Evolutionary conservation across 2,329 filamentous ascomycete genomes (phyloP).

Genomic region (Colletotrichum kahawae): DNA sequence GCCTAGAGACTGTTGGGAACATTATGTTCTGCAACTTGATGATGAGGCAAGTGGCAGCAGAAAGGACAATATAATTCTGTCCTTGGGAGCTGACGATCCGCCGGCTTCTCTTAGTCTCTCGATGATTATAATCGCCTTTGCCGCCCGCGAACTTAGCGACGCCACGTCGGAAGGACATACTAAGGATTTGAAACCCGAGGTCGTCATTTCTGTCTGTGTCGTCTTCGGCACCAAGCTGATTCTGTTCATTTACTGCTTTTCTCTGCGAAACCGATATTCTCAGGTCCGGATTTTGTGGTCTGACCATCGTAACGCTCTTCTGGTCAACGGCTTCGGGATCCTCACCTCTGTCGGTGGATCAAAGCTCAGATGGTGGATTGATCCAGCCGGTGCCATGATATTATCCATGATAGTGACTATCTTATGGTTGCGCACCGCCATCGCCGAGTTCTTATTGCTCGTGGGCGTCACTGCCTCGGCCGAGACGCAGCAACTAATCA

Average conservation of each 20-base stretch:
- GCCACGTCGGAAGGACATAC: slow-evolving; percentile 44
- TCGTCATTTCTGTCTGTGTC: slow-evolving; percentile 81
- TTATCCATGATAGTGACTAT: slow-evolving; percentile 78
- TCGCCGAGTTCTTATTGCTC: slow-evolving; percentile 85
- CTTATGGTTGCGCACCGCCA: slow-evolving; percentile 86
- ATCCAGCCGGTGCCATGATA: slow-evolving; percentile 89
- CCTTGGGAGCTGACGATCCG: background rate
- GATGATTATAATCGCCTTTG: slow-evolving; percentile 90
- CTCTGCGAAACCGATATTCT: slow-evolving; percentile 86
- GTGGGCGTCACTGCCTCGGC: slow-evolving; percentile 88
- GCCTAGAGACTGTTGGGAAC: slow-evolving; percentile 94
- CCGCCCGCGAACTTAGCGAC: slow-evolving; percentile 70
- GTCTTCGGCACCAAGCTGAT: slow-evolving; percentile 86
- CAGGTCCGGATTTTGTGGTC: slow-evolving; percentile 96
- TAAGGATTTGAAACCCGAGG: slow-evolving; percentile 77
- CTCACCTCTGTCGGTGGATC: slow-evolving; percentile 86
- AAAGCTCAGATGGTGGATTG: slow-evolving; percentile 92
- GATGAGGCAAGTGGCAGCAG: slow-evolving; percentile 61
- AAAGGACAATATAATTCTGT: background rate
- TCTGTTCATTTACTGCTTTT: slow-evolving; percentile 92
- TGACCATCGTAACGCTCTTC: slow-evolving; percentile 92
- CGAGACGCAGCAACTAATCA: slow-evolving; percentile 89
- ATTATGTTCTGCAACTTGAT: slow-evolving; percentile 97
- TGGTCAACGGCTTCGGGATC: slow-evolving; percentile 94
- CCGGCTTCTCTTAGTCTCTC: slow-evolving; percentile 62